Conservation (phyloP, 495 filamentous ascomycete species). For the Penicillium simplicissimum region DNA sequence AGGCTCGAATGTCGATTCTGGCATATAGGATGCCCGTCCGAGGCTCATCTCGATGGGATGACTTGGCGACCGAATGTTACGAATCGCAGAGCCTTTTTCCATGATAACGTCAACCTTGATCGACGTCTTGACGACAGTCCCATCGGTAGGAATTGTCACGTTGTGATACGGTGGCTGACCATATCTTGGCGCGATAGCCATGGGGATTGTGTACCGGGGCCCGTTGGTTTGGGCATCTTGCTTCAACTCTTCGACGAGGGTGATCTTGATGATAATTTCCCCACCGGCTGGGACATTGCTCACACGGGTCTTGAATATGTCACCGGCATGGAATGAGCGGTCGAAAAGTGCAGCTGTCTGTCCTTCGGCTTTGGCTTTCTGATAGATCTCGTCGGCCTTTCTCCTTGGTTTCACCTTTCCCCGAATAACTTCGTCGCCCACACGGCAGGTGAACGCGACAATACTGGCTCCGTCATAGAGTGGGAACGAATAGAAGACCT, state of each 20-base stretch:
- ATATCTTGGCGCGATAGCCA: neutral
- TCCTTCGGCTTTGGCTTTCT: neutral
- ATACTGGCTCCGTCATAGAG: neutral
- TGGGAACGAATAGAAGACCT: neutral
- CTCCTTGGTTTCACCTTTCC: neutral
- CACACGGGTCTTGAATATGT: neutral
- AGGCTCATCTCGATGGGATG: conserved; percentile 65
- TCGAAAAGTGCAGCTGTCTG: neutral
- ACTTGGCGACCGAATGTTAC: conserved; percentile 58
- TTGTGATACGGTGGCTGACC: neutral
- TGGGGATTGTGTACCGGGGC: neutral
- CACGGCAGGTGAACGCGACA: neutral
- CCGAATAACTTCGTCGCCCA: neutral
- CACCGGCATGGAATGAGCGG: neutral
- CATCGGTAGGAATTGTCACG: neutral
- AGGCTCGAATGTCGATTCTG: neutral
- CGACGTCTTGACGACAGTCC: neutral
- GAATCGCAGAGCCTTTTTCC: conserved; percentile 54
- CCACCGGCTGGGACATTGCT: neutral
- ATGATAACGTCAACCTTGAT: conserved; percentile 60
- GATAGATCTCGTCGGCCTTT: neutral
- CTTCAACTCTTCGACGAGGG: neutral
- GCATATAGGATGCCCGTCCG: conserved; percentile 49
- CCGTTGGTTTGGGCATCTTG: neutral
- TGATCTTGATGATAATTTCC: neutral